These are phyloP conservation scores for Cyberlindnera misumaiensis DNA, from an alignment of 805 yeast species.

Conservation along the genomic window DNA sequence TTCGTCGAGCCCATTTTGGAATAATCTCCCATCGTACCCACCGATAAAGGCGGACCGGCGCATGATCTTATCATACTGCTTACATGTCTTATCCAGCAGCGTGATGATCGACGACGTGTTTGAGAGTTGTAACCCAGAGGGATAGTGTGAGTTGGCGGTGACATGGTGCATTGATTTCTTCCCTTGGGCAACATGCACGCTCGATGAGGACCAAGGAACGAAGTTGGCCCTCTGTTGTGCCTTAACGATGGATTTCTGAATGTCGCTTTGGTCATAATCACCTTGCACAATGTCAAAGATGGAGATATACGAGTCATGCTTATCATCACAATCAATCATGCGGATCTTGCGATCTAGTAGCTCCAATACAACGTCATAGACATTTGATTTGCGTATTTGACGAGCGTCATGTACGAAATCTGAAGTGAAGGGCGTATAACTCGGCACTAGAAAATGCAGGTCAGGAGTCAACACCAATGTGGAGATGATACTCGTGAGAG, in stretches of 20 bases:
- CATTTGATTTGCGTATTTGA: conserved; percentile 63
- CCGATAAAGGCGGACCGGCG: conserved; percentile 79
- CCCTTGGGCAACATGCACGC: conserved; percentile 74
- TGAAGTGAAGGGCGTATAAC: conserved; percentile 71
- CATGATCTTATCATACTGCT: conserved; percentile 75
- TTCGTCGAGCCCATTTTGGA: conserved; percentile 44
- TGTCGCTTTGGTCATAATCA: conserved; percentile 56
- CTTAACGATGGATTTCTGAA: conserved; percentile 57
- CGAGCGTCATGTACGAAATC: conserved; percentile 56
- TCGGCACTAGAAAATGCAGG: conserved; percentile 65
- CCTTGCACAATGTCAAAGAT: conserved; percentile 67
- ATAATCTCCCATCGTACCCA: conserved; percentile 47
- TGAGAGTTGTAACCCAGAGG: conserved; percentile 78
- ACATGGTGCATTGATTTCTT: conserved; percentile 53
- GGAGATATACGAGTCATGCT: conserved; percentile 53
- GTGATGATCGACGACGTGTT: conserved; percentile 73
- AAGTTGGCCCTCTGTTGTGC: conserved; percentile 65
- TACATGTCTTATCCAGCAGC: conserved; percentile 57
- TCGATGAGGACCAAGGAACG: conserved; percentile 80
- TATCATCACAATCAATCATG: conserved; percentile 49
- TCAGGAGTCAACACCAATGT: conserved; percentile 83
- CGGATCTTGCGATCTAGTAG: conserved; percentile 70
- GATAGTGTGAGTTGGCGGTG: conserved; percentile 33
- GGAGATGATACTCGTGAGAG: conserved; percentile 73
- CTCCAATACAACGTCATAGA: conserved; percentile 80